These are phyloP conservation scores for Phytopythium oedochilum DNA, from an alignment of 352 stramenopile genomes.

Conservation along the genomic window DNA sequence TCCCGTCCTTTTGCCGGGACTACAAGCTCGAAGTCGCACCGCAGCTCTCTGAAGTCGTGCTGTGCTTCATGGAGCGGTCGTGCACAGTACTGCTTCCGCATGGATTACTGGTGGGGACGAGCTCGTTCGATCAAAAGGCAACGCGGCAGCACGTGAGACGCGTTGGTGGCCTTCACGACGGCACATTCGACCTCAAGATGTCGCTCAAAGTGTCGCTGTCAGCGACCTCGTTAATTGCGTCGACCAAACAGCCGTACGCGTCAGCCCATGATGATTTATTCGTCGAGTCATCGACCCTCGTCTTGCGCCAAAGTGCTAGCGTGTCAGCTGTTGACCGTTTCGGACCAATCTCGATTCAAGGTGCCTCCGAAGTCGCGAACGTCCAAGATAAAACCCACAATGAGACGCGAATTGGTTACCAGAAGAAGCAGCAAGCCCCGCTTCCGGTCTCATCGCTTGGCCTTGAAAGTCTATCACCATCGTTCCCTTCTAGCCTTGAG, in stretches of 20 bases:
- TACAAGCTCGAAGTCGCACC: constrained; percentile 73
- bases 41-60: constrained; percentile 36
- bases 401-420: background rate
- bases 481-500: no score
- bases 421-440: constrained; percentile 5
- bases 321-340: constrained; percentile 36
- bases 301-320: constrained; percentile 28
- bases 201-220: constrained; percentile 30
- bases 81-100: constrained; percentile 50
- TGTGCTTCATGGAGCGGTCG: constrained; percentile 56
- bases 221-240: constrained; percentile 34
- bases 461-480: background rate
- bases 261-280: constrained; percentile 19
- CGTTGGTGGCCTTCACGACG: constrained; percentile 45
- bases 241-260: background rate
- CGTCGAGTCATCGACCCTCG: constrained; percentile 23
- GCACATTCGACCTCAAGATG: constrained; percentile 29
- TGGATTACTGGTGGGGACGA: constrained; percentile 47
- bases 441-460: constrained; percentile 11
- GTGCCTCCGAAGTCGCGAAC: background rate
- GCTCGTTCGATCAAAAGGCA: constrained; percentile 39
- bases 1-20: constrained; percentile 65
- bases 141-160: constrained; percentile 32
- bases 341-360: constrained; percentile 21
- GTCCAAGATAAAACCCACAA: background rate